Evolutionary conservation across 352 stramenopile genomes (phyloP), one percentile per base, ranked within the genome.

Genomic region (Pythium phragmiticola): DNA sequence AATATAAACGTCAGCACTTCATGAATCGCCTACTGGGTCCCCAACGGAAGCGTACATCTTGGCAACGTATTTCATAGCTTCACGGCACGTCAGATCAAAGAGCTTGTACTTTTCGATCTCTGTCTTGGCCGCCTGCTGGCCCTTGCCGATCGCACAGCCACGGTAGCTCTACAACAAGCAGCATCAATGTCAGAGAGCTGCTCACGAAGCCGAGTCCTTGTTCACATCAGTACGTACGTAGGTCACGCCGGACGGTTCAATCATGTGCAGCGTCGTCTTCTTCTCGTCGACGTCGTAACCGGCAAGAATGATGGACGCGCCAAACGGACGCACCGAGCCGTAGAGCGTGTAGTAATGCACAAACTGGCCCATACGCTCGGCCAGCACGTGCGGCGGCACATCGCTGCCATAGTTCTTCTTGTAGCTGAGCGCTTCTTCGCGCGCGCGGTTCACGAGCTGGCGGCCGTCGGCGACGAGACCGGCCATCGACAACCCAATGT

Each of bases 331-430:
- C 52, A 99, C 88, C 2, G 92, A 97, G 57, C 97, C 96, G 76
- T 99, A 98, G 28, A 99, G 79, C 58, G 98, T 99, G 85, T 98
- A 99, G 77, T 99, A 99, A 83, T 99, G 97, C 60, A 99, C 92
- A 74, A 98, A 99, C 71, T 98, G 80, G 51, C 90, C 95, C 73
- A 99, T 90, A 51, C 96, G 95, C 54, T 98, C 89, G 12, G 93
- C 89, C 33, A 99, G 75, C 45, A 98, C 78, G 43, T 93, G 73
- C n/a, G 96, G 94, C 30, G 95, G 88, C 65, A 99, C 96, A 23
- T 80, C 73, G 60, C 89, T 90, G 49, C 96, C 97, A 70, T 99
- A 99, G 71, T 96, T 98, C 64, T 99, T 97, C 73, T 96, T 89
- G 82, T 98, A 99, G 70, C 84, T 91, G 33, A 89, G 75, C 21